These are phyloP conservation scores for Plasmodium billcollinsi DNA, from an alignment of 169 alveolate genomes.

Conservation along the genomic window DNA sequence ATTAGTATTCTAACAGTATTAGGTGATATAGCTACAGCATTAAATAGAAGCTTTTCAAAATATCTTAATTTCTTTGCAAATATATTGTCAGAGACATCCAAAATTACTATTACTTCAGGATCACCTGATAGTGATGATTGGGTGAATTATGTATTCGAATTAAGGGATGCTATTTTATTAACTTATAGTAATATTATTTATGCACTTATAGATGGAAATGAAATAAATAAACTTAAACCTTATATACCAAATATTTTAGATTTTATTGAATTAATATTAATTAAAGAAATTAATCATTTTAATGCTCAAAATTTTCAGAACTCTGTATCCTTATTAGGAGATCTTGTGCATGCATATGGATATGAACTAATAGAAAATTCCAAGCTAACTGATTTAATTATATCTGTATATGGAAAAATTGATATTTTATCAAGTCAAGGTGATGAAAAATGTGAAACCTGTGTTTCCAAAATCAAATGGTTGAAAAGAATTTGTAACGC, in stretches of 20 bases:
- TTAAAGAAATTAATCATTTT: constrained; percentile 75
- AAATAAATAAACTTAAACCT: constrained; percentile 82
- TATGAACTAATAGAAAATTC: constrained; percentile 75
- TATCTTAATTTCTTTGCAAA: constrained; percentile 87
- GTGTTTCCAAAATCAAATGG: constrained; percentile 77
- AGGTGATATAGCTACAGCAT: constrained; percentile 93
- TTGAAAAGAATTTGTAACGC: constrained; percentile 74
- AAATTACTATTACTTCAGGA: constrained; percentile 89
- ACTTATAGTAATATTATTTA: constrained; percentile 91
- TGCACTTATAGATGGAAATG: constrained; percentile 90
- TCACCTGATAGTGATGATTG: constrained; percentile 93
- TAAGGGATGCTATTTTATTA: constrained; percentile 91
- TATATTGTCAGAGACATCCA: constrained; percentile 90
- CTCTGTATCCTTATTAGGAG: constrained; percentile 75
- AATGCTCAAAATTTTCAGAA: constrained; percentile 77
- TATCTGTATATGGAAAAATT: constrained; percentile 76
- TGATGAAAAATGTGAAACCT: constrained; percentile 76
- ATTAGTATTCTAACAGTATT: constrained; percentile 90
- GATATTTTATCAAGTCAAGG: constrained; percentile 75
- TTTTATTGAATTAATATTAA: constrained; percentile 86
- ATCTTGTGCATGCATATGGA: constrained; percentile 75
- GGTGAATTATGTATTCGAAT: constrained; percentile 91
- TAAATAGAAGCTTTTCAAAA: constrained; percentile 86
- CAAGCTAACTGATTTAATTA: constrained; percentile 64
- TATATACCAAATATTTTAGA: constrained; percentile 89